These are phyloP conservation scores for Candida tibetensis DNA, from an alignment of 805 yeast species.

Conservation along the genomic window DNA sequence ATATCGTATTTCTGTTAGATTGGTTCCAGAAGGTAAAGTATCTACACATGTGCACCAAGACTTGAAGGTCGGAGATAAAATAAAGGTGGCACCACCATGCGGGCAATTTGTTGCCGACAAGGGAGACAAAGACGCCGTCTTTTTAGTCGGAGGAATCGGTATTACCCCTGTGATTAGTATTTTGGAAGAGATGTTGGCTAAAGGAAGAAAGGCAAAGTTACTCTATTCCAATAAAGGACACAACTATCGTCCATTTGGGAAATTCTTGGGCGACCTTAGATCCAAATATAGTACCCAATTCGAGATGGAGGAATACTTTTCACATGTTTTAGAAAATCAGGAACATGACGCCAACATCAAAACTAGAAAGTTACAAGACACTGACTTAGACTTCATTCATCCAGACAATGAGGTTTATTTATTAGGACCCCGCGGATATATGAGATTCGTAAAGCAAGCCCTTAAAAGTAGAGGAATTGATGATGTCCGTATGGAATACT, in stretches of 20 bases:
- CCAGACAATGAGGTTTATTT: constrained; percentile 25
- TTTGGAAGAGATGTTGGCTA: constrained; percentile 36
- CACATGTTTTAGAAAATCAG: too few relatives aligned
- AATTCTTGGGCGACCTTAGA: constrained; percentile 18
- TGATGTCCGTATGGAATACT: constrained; percentile 23
- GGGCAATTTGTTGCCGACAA: constrained; percentile 46
- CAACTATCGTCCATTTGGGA: constrained; percentile 22
- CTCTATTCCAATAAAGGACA: constrained; percentile 30
- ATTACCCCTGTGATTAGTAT: constrained; percentile 62
- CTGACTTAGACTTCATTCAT: constrained; percentile 21
- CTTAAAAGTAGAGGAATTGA: constrained; percentile 16
- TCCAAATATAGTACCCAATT: constrained; percentile 13
- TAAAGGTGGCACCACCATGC: constrained; percentile 56
- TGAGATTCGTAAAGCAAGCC: constrained; percentile 24
- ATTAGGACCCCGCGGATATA: constrained; percentile 34
- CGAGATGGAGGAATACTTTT: constrained; percentile 20
- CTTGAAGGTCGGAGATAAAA: constrained; percentile 45
- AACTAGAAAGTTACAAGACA: constrained; percentile 9
- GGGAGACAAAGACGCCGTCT: constrained; percentile 23
- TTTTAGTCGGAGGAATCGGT: constrained; percentile 65
- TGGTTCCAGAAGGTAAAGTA: constrained; percentile 45
- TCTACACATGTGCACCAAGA: constrained; percentile 50
- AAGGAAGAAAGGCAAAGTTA: constrained; percentile 30
- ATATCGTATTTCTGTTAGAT: constrained; percentile 58
- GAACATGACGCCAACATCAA: neutral